Percentiles rank a stretch among this genome's conserved stretches.
These are phyloP conservation scores for Phytopythium sindhum DNA, from an alignment of 352 stramenopile species.

Conservation along the genomic window DNA sequence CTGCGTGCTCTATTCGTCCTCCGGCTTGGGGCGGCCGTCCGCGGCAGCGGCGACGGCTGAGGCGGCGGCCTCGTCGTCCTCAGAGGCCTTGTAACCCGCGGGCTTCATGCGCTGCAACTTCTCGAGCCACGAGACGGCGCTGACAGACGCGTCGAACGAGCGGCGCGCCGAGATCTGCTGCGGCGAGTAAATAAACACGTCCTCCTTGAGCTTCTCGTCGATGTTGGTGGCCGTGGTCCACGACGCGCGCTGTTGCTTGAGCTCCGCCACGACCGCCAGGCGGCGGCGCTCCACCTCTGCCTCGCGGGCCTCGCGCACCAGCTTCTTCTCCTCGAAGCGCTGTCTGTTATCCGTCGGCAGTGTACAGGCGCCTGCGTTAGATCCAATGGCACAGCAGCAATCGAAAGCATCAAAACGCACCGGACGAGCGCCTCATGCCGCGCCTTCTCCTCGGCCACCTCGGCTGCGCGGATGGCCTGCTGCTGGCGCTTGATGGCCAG, in stretches of 20 bases:
- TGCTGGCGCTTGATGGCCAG: slow-evolving; percentile 87
- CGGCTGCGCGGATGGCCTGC: slow-evolving; percentile 76
- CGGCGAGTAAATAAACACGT: slow-evolving; percentile 84
- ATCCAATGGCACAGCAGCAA: neutral
- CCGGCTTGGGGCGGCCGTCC: slow-evolving; percentile 11
- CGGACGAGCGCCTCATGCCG: slow-evolving; percentile 76
- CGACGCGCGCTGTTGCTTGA: slow-evolving; percentile 56
- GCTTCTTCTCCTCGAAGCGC: slow-evolving; percentile 80
- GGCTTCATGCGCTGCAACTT: slow-evolving; percentile 88
- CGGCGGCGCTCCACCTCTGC: slow-evolving; percentile 66
- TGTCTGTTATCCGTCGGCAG: slow-evolving; percentile 20
- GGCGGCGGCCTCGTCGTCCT: slow-evolving; percentile 25
- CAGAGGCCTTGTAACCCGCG: slow-evolving; percentile 35
- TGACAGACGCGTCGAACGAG: slow-evolving; percentile 69
- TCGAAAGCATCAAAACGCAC: slow-evolving; percentile 15
- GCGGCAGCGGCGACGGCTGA: slow-evolving; percentile 20
- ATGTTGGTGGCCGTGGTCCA: slow-evolving; percentile 79
- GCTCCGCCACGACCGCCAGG: slow-evolving; percentile 51
- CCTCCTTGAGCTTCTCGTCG: slow-evolving; percentile 77
- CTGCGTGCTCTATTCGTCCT: slow-evolving; percentile 2
- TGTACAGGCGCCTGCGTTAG: neutral
- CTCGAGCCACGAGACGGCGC: slow-evolving; percentile 82
- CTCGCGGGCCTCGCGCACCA: slow-evolving; percentile 59
- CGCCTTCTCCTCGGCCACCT: slow-evolving; percentile 77
- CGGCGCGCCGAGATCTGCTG: slow-evolving; percentile 62